Base-by-base conservation (phyloP, 2,329 filamentous ascomycete genomes). In the Apiospora marii region DNA sequence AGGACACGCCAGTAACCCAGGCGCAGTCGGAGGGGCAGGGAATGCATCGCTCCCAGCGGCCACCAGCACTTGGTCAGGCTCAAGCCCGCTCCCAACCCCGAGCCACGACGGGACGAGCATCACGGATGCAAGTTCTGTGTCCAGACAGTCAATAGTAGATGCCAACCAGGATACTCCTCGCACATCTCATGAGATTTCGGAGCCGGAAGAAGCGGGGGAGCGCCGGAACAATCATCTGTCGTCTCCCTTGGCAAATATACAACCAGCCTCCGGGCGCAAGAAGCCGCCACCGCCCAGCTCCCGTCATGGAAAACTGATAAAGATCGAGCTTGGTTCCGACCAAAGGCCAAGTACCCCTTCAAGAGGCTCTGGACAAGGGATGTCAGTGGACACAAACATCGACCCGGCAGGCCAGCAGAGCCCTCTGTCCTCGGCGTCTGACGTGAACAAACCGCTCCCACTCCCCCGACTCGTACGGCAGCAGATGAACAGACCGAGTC, bases 281-380 rank as follows among this genome's bases (percentile, higher is more conserved):
- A 93, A 92, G 19, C 93, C 93, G 6, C 92, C 92, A 8, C 93
- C 93, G 30, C 87, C 87, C 14, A 94, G 89, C 79, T 94, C 92
- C 70, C 90, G 93, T 71, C 93, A 95, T 82, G 94, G 94, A 5
- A 95, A 92, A 81, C 87, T 92, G 24, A 92, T 96, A 75, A 90
- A 87, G 75, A 81, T 84, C 61, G 83, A 87, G 77, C 76, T 84
- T 73, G 83, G 82, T 70, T 80, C 85, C 73, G 76, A 84, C 79
- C 72, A 82, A 79, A 79, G 82, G 75, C 75, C 73, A 61, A 71
- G 71, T 30, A 22, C 19, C 69, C 46, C 64, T 49, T 30, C 68
- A n/a, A 75, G 70, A 69, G 58, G 68, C 46, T 24, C 74, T 10
- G 43, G 71, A 51, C 49, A 73, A 58, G 70, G 76, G 8, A 73